These are phyloP conservation scores for Penicillium sp. DNA, from an alignment of 2,329 filamentous ascomycete genomes.

Conservation along the genomic window DNA sequence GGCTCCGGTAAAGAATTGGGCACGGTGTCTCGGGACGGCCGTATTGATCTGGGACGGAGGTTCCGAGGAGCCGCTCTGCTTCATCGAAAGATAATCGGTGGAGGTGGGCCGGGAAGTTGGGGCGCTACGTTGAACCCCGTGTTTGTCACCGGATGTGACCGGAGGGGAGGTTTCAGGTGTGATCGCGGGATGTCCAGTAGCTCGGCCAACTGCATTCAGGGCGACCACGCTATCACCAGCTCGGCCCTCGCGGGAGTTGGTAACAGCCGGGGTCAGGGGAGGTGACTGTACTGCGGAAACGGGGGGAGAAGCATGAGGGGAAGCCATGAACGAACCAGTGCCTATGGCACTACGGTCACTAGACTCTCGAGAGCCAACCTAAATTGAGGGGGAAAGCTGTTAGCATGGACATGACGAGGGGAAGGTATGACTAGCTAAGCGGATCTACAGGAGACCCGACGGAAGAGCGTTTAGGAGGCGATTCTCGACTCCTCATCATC, in stretches of 20 bases:
- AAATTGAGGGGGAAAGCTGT: conserved; percentile 14
- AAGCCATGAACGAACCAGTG: conserved; percentile 68
- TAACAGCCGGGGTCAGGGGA: conserved; percentile 84
- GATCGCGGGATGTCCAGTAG: conserved; percentile 46
- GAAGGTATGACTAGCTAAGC: neutral
- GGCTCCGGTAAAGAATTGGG: conserved; percentile 63
- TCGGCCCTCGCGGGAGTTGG: conserved; percentile 63
- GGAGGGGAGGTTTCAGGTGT: conserved; percentile 63
- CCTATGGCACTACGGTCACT: conserved; percentile 66
- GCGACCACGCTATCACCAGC: conserved; percentile 41
- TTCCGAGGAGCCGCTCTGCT: conserved; percentile 53
- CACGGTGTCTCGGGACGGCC: conserved; percentile 55
- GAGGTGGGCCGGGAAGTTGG: conserved; percentile 50
- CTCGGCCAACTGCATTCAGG: conserved; percentile 41
- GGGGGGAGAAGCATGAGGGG: conserved; percentile 70
- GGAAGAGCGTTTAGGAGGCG: neutral
- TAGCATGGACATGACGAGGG: neutral
- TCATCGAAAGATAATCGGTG: conserved; percentile 48
- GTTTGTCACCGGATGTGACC: conserved; percentile 46
- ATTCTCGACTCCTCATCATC: neutral
- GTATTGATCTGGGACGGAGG: conserved; percentile 49
- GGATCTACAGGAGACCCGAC: neutral
- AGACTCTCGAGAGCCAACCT: conserved; percentile 60
- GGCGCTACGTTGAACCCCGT: conserved; percentile 42
- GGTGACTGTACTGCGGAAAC: conserved; percentile 80